Percentiles rank a stretch among this genome's conserved stretches.
Conservation (phyloP, 2,329 filamentous ascomycete genomes). For the Drechslerella stenobrocha region DNA sequence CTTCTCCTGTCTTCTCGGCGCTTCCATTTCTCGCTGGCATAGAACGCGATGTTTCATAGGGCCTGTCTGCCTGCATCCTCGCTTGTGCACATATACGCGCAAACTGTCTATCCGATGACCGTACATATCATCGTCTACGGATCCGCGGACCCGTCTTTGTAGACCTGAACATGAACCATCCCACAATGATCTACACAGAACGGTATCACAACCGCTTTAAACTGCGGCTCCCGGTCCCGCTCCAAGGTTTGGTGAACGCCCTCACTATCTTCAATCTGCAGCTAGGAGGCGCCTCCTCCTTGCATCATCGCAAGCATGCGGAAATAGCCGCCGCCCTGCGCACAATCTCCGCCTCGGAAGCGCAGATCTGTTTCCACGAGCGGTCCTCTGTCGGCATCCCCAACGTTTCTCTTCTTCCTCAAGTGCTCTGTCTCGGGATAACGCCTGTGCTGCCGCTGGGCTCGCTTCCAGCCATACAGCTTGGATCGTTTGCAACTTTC, state of each 20-base stretch:
- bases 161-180: too few relatives aligned
- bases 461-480: slow-evolving; percentile 19
- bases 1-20: slow-evolving; percentile 1
- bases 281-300: background rate
- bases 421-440: slow-evolving; percentile 12
- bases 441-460: slow-evolving; percentile 16
- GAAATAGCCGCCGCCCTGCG: background rate
- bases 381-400: slow-evolving; percentile 22
- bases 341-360: slow-evolving; percentile 11
- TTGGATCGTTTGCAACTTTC: slow-evolving; percentile 18
- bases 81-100: too few relatives aligned
- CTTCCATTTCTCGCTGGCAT: slow-evolving; percentile 3
- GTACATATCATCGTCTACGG: too few relatives aligned
- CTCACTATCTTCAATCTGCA: too few relatives aligned
- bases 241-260: too few relatives aligned
- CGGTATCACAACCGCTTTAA: too few relatives aligned
- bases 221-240: too few relatives aligned
- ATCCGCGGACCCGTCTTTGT: too few relatives aligned
- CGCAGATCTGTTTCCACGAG: slow-evolving; percentile 29
- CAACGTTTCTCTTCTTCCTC: slow-evolving; percentile 32
- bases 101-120: background rate
- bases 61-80: background rate
- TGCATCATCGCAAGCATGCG: background rate
- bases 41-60: background rate
- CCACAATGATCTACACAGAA: background rate